Base-by-base conservation (phyloP, 2,329 filamentous ascomycete genomes). In the Anisogramma anomala region DNA sequence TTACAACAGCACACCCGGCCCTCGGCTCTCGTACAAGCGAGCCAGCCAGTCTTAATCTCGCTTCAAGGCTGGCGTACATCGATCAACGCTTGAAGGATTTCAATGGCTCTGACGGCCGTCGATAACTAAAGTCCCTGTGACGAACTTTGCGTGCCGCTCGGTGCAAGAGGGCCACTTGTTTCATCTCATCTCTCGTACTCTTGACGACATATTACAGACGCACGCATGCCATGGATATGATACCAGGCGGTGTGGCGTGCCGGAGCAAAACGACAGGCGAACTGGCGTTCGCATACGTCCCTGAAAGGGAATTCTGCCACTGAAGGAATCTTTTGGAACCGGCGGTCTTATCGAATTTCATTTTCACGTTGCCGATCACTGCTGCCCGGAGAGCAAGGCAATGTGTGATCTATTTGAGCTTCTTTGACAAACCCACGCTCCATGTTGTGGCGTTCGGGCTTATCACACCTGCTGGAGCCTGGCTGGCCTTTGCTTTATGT, bases 11-110 rank as follows among this genome's bases (percentile, higher is more conserved):
- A 26, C 72, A 77, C 48, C 68, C 71, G 49, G 55, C 61, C 15
- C 47, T 52, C 3, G 61, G 63, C 30, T 53, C 58, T 15, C 56
- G 38, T n/a, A 22, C 52, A 28, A 42, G 57, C 4, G 51, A 58
- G n/a, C 52, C 58, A 6, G 56, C 61, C 17, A 60, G 63, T 42
- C 58, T 66, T 11, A 67, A 66, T 27, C 56, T 77, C 32, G 63
- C 67, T 17, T 66, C 64, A 26, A 69, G 71, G 9, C 58, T 77
- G 41, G 71, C 72, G 4, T 76, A 77, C 47, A 67, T 77, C 34
- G 72, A 77, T 51, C 67, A 74, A 49, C 68, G 72, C 27, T 65
- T 77, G 32, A 69, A 68, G 49, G 69, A 74, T 45, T 61, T 77
- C 43, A 66, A 70, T 45, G 66, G 61, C 34, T 65, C 66, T 27